phyloP scores from a whole-genome alignment of 805 yeast species.

The Sugiyamaella chiloensis region DNA sequence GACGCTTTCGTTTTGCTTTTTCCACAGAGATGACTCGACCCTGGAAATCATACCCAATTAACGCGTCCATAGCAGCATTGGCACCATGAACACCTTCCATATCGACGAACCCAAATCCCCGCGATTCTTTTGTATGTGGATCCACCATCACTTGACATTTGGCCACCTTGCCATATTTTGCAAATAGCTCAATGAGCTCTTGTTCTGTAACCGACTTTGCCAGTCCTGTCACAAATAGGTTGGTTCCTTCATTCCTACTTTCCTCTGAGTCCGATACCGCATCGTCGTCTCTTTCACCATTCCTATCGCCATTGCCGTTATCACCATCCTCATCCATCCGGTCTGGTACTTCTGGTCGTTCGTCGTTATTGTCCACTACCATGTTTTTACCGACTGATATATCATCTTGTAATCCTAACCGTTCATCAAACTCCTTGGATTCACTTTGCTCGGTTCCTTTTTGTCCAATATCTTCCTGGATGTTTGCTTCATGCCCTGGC shows the following conservation, averaged over 20 bases:
- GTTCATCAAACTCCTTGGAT: too few relatives aligned
- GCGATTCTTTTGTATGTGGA: conserved; percentile 41
- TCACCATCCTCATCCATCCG: background rate
- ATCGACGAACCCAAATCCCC: conserved; percentile 53
- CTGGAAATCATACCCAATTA: conserved; percentile 42
- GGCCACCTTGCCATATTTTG: conserved; percentile 30
- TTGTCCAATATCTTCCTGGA: too few relatives aligned
- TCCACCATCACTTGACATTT: conserved; percentile 44
- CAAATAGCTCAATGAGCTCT: conserved; percentile 29
- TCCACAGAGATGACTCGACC: conserved; percentile 46
- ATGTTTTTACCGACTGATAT: too few relatives aligned
- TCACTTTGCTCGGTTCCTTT: too few relatives aligned
- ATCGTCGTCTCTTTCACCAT: background rate
- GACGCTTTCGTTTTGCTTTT: conserved; percentile 40
- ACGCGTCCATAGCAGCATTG: conserved; percentile 43
- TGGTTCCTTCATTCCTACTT: conserved; percentile 33
- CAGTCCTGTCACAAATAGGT: conserved; percentile 35
- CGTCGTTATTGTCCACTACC: too few relatives aligned
- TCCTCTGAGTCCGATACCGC: conserved; percentile 25
- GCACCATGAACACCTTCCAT: conserved; percentile 44
- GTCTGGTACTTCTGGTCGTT: too few relatives aligned
- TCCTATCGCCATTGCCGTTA: background rate
- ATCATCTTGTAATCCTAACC: too few relatives aligned
- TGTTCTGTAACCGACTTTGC: conserved; percentile 30
- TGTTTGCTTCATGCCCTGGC: too few relatives aligned